Evolutionary conservation across 2,329 filamentous ascomycete species (phyloP).

Genomic region (Plenodomus tracheiphilus): DNA sequence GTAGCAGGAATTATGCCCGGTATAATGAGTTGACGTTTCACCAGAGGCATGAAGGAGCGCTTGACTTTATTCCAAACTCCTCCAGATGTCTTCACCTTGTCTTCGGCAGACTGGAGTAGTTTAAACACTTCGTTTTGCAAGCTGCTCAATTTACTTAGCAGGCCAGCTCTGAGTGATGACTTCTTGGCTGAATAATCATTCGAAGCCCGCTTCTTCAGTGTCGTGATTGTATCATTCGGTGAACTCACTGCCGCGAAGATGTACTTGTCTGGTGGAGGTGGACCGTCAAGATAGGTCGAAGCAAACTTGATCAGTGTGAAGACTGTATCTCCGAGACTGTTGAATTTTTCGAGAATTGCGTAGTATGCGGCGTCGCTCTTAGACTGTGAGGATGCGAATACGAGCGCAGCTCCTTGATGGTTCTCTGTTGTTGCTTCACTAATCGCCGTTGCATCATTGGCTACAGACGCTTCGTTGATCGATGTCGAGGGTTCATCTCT

Average conservation of each 20-base stretch:
- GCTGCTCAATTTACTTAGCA: not conserved
- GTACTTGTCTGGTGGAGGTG: not conserved
- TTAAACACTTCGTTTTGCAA: not conserved
- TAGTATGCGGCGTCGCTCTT: not conserved
- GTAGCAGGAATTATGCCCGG: not conserved
- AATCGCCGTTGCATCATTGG: not conserved
- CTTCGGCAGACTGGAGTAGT: not conserved
- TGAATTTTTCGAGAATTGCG: constrained; percentile 1
- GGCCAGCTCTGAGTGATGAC: not conserved
- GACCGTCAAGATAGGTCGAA: not conserved
- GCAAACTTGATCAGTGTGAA: constrained; percentile 7
- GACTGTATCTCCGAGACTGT: not conserved
- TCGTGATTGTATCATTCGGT: not conserved
- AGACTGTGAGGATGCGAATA: not conserved
- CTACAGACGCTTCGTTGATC: not conserved
- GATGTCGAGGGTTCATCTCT: not conserved
- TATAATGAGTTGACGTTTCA: constrained; percentile 1
- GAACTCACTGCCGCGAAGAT: not conserved
- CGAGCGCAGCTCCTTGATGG: not conserved
- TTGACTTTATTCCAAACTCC: not conserved
- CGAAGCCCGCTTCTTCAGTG: not conserved
- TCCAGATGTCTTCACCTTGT: not conserved
- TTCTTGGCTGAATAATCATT: not conserved
- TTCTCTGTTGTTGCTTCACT: not conserved
- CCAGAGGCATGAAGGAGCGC: not conserved